Evolutionary conservation across 2,329 filamentous ascomycete species (phyloP).

Genomic region (Xylariaceae sp.): DNA sequence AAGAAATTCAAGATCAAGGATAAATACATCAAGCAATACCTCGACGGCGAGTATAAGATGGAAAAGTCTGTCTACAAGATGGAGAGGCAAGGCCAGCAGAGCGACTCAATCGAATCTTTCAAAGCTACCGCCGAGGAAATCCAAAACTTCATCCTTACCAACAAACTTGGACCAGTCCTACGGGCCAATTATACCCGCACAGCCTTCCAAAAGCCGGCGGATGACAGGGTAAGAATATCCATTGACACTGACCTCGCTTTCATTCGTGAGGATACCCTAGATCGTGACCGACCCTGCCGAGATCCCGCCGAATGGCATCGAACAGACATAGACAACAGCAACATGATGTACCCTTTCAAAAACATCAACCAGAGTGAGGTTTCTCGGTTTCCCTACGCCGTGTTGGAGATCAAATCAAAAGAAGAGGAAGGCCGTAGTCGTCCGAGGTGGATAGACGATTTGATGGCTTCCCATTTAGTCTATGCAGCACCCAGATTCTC

Average conservation of each 20-base stretch:
- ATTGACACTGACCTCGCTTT: slow-evolving; percentile 92
- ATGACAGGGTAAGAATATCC: slow-evolving; percentile 87
- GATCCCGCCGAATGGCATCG: slow-evolving; percentile 91
- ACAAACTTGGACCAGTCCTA: slow-evolving; percentile 81
- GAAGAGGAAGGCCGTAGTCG: slow-evolving; percentile 69
- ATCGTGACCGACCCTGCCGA: slow-evolving; percentile 83
- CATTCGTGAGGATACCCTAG: slow-evolving; percentile 79
- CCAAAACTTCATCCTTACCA: slow-evolving; percentile 77
- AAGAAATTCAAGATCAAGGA: slow-evolving; percentile 86
- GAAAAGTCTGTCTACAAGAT: slow-evolving; percentile 91
- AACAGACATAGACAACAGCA: slow-evolving; percentile 80
- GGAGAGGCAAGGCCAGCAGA: slow-evolving; percentile 73
- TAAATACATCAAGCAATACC: slow-evolving; percentile 88
- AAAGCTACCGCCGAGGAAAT: slow-evolving; percentile 76
- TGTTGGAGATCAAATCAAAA: slow-evolving; percentile 91
- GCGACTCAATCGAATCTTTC: slow-evolving; percentile 70
- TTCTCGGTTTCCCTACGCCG: slow-evolving; percentile 84
- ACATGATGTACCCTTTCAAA: slow-evolving; percentile 86
- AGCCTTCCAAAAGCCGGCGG: slow-evolving; percentile 93
- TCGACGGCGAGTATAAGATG: slow-evolving; percentile 87
- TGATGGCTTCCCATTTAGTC: slow-evolving; percentile 92
- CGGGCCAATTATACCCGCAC: slow-evolving; percentile 93
- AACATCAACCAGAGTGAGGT: slow-evolving; percentile 90
- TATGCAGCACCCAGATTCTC: slow-evolving; percentile 90
- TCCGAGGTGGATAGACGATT: slow-evolving; percentile 85